phyloP scores from a whole-genome alignment of 257 asterid genomes.

The Gardenia jasminoides region DNA sequence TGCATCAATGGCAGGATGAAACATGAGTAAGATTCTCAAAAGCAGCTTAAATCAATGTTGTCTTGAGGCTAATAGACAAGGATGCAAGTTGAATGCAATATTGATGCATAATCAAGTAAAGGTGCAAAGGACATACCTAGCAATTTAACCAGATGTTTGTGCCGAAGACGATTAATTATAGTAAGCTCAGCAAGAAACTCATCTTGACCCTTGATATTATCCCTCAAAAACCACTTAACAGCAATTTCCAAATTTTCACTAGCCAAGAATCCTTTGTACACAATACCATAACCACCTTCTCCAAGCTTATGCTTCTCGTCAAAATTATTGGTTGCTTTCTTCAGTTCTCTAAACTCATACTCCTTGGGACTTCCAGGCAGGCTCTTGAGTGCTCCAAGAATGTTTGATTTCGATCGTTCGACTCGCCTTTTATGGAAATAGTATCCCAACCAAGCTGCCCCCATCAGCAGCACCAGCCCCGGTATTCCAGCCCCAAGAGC shows the following conservation, averaged over 20 bases:
- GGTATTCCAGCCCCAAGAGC: slow-evolving; percentile 57
- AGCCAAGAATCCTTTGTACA: slow-evolving; percentile 55
- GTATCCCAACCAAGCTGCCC: slow-evolving; percentile 34
- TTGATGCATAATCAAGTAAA: not conserved
- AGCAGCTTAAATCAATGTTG: not conserved
- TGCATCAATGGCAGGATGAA: not conserved
- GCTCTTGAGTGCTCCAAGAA: slow-evolving; percentile 61
- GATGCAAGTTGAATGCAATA: not conserved
- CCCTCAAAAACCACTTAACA: slow-evolving; percentile 79
- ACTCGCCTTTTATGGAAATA: slow-evolving; percentile 30
- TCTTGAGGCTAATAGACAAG: not conserved
- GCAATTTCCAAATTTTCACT: slow-evolving; percentile 69
- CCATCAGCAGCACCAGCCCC: slow-evolving; percentile 33
- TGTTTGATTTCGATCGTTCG: slow-evolving; percentile 32
- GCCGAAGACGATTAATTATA: slow-evolving; percentile 84
- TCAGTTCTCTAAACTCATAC: slow-evolving; percentile 61
- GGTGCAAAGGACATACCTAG: slow-evolving; percentile 47
- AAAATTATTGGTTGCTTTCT: slow-evolving; percentile 69
- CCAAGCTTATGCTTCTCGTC: slow-evolving; percentile 76
- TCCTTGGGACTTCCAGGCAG: slow-evolving; percentile 84
- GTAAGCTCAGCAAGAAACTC: slow-evolving; percentile 94
- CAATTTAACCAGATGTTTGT: slow-evolving; percentile 75
- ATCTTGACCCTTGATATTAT: slow-evolving; percentile 67
- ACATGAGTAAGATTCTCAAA: not conserved
- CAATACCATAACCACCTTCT: slow-evolving; percentile 88